Conservation (phyloP, 495 filamentous ascomycete genomes). For the Talaromyces ruber region DNA sequence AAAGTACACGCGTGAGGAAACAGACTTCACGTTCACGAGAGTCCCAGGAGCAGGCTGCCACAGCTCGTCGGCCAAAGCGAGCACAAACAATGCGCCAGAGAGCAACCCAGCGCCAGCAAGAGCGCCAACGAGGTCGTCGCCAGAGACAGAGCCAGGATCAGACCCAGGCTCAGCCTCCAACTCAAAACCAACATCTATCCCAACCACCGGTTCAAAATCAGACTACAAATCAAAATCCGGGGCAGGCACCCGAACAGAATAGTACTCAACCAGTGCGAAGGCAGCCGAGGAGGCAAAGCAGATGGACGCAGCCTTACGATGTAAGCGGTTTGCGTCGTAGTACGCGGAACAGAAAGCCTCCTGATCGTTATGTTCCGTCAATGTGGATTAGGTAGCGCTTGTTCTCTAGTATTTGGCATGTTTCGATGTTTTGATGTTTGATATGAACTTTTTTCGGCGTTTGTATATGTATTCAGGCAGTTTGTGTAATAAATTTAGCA, state of each 20-base stretch:
- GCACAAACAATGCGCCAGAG: not conserved
- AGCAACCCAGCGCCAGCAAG: not conserved
- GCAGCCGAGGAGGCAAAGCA: not conserved
- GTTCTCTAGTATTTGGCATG: too few relatives aligned
- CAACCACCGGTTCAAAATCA: not conserved
- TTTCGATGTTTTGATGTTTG: slow-evolving; percentile 17
- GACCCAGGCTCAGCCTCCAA: not conserved
- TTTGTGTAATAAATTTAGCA: not conserved
- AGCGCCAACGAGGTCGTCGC: not conserved
- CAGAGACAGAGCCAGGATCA: not conserved
- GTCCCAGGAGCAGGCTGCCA: not conserved
- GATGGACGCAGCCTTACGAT: not conserved
- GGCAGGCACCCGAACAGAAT: not conserved
- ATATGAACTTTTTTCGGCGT: slow-evolving; percentile 1
- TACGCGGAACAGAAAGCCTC: not conserved
- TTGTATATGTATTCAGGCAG: too few relatives aligned
- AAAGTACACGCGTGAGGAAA: not conserved
- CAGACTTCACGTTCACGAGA: not conserved
- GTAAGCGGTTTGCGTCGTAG: not conserved
- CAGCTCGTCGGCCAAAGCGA: not conserved
- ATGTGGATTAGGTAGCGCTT: too few relatives aligned
- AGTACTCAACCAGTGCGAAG: not conserved
- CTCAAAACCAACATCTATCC: not conserved
- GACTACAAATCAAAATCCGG: not conserved
- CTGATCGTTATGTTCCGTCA: not conserved